Conservation (phyloP, 495 filamentous ascomycete species). For the Penicillium salamii region DNA sequence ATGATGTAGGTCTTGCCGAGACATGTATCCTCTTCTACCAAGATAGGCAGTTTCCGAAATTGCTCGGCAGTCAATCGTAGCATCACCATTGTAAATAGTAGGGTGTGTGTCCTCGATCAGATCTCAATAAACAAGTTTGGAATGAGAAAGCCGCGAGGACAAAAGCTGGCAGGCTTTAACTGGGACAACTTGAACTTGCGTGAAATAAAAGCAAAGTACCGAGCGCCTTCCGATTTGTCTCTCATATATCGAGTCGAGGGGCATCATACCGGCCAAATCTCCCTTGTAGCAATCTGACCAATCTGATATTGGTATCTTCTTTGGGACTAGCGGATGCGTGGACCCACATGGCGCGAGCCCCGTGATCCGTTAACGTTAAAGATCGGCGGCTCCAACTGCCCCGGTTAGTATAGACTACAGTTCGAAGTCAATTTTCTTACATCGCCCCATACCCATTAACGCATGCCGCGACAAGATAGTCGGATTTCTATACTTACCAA, state of each 20-base stretch:
- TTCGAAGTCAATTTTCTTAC: too few species aligned
- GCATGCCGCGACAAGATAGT: too few species aligned
- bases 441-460: too few species aligned
- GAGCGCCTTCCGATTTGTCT: background rate
- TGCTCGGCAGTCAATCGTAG: background rate
- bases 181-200: background rate
- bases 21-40: constrained; percentile 1
- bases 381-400: too few species aligned
- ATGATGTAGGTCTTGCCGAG: constrained; percentile 24
- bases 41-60: background rate
- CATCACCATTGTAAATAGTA: background rate
- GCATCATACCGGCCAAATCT: background rate
- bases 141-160: too few species aligned
- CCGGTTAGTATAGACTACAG: too few species aligned
- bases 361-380: too few species aligned
- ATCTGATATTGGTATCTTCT: background rate
- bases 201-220: background rate
- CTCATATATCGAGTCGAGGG: background rate
- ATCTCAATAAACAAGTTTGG: too few species aligned
- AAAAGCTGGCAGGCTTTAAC: background rate
- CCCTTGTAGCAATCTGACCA: background rate
- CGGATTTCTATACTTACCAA: too few species aligned
- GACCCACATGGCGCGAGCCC: too few species aligned
- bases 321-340: background rate
- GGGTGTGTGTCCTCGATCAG: background rate